A percentile compares a stretch with the other conserved stretches of the same genome.
Evolutionary conservation across 345 rosid species (phyloP).

Genomic region (Eucalyptus sideroxylon): DNA sequence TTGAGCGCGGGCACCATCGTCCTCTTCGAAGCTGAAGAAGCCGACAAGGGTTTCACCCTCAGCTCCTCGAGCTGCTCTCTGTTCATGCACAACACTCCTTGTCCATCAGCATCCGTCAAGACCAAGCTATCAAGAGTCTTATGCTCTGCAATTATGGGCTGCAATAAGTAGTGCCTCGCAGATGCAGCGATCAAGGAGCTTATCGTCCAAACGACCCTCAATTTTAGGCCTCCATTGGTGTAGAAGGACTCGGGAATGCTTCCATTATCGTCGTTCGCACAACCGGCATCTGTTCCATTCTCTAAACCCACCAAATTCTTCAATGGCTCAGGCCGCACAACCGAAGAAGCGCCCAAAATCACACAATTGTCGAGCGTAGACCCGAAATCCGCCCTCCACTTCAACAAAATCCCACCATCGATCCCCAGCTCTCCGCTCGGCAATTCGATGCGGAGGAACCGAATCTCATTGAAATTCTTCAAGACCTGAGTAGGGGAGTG

Average conservation of each 20-base stretch:
- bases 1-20: constrained; percentile 86
- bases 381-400: constrained; percentile 96
- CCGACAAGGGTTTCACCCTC: constrained; percentile 80
- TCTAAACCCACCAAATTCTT: constrained; percentile 3
- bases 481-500: constrained; percentile 94
- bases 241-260: constrained; percentile 94
- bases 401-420: constrained; percentile 78
- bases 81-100: constrained; percentile 91
- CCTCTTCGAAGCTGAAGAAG: constrained; percentile 91
- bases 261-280: constrained; percentile 37
- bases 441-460: constrained; percentile 67
- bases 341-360: constrained; percentile 80
- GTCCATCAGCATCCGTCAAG: constrained; percentile 75
- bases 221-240: constrained; percentile 82
- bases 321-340: neutral
- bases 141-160: constrained; percentile 81
- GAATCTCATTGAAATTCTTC: constrained; percentile 84
- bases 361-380: constrained; percentile 87
- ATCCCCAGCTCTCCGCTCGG: constrained; percentile 82
- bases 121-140: constrained; percentile 79
- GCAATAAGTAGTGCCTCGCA: constrained; percentile 83
- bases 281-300: constrained; percentile 4
- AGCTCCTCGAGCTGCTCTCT: constrained; percentile 88
- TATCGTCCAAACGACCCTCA: constrained; percentile 95
- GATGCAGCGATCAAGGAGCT: constrained; percentile 94